Evolutionary conservation across 2,329 filamentous ascomycete species (phyloP).

Genomic region (Beauveria sp.): DNA sequence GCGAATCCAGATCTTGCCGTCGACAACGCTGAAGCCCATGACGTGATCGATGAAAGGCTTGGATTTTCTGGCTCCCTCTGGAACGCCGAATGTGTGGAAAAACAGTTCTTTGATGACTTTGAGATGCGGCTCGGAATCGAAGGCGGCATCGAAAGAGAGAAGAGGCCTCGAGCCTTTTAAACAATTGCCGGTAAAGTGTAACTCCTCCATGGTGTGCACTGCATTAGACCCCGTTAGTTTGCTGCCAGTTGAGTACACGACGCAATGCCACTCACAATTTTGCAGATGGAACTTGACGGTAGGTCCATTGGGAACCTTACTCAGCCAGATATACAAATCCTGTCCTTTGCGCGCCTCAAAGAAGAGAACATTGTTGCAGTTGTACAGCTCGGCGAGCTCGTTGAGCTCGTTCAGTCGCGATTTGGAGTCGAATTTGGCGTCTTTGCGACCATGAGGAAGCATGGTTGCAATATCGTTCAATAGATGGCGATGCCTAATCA

Average conservation of each 20-base stretch:
- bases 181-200: conserved; percentile 95
- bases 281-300: conserved; percentile 66
- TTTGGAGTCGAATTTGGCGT: conserved; percentile 95
- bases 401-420: conserved; percentile 78
- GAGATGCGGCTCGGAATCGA: conserved; percentile 75
- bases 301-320: conserved; percentile 70
- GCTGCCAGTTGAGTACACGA: not conserved
- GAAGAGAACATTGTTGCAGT: conserved; percentile 91
- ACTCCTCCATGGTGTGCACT: conserved; percentile 94
- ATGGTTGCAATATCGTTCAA: conserved; percentile 82
- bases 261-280: conserved; percentile 46
- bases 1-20: conserved; percentile 92
- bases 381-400: conserved; percentile 69
- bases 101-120: conserved; percentile 84
- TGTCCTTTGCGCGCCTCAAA: conserved; percentile 92
- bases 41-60: conserved; percentile 97
- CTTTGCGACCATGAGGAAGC: conserved; percentile 86
- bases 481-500: conserved; percentile 75
- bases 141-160: conserved; percentile 82
- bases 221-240: conserved; percentile 18
- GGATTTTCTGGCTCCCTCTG: conserved; percentile 75
- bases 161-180: conserved; percentile 87
- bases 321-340: conserved; percentile 90
- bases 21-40: conserved; percentile 82
- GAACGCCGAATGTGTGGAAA: conserved; percentile 84